Evolutionary conservation across 352 stramenopile species (phyloP).

Genomic region (Blastocystis sp.): DNA sequence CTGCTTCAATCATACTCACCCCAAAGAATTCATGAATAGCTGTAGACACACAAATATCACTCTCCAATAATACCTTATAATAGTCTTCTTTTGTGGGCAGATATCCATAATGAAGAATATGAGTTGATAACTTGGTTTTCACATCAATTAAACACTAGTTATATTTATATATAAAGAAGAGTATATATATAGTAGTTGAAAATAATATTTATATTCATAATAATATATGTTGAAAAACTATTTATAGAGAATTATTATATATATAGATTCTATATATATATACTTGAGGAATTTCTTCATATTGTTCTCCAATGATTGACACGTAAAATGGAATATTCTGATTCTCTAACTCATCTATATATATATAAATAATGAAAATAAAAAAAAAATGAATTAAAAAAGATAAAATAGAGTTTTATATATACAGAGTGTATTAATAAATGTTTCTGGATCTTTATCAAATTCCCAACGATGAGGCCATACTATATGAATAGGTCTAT

Average conservation of each 20-base stretch:
- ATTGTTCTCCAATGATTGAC: conserved; percentile 47
- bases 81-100: conserved; percentile 42
- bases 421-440: too few species aligned
- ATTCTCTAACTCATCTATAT: conserved; percentile 41
- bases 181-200: too few species aligned
- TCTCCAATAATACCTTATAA: conserved; percentile 41
- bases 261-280: background rate
- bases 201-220: too few species aligned
- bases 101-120: conserved; percentile 46
- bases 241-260: too few species aligned
- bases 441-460: conserved; percentile 50
- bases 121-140: conserved; percentile 39
- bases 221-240: too few species aligned
- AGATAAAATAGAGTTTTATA: too few species aligned
- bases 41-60: conserved; percentile 50
- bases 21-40: conserved; percentile 51
- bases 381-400: too few species aligned
- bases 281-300: conserved; percentile 36
- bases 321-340: conserved; percentile 40
- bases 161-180: too few species aligned
- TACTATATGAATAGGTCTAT: conserved; percentile 42
- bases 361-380: conserved; percentile 39
- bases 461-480: conserved; percentile 52
- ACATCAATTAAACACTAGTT: conserved; percentile 41
- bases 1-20: conserved; percentile 48